Evolutionary conservation across 768 basidiomycete species (phyloP).

Genomic region (Tricholoma sp.): DNA sequence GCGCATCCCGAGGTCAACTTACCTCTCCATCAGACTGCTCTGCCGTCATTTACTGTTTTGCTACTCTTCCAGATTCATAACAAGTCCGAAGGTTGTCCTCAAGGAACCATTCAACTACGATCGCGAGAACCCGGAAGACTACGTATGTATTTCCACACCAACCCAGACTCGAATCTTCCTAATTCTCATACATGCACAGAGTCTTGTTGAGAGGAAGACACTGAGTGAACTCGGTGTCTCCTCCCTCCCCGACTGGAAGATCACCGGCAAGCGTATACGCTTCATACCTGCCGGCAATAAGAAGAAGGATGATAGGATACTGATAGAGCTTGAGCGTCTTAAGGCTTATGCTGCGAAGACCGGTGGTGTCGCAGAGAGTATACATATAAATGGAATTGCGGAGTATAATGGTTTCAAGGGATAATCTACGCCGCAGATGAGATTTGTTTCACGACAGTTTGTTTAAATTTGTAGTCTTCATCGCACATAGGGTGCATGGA

Average conservation of each 20-base stretch:
- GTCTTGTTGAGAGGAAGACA: constrained; percentile 1
- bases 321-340: background rate
- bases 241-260: constrained; percentile 4
- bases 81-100: constrained; percentile 1
- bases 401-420: constrained; percentile 1
- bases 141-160: background rate
- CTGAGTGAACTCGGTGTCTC: constrained; percentile 1
- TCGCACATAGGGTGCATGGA: too few relatives aligned
- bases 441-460: too few relatives aligned
- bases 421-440: too few relatives aligned
- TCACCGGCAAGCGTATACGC: background rate
- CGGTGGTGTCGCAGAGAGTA: constrained; percentile 1
- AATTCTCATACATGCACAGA: background rate
- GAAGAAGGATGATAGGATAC: background rate
- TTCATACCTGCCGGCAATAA: background rate
- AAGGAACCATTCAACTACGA: constrained; percentile 1
- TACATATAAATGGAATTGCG: constrained; percentile 1
- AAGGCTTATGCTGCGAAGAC: constrained; percentile 3
- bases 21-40: background rate
- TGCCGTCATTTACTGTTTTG: background rate
- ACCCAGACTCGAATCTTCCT: too few relatives aligned
- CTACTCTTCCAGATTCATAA: background rate
- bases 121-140: constrained; percentile 1
- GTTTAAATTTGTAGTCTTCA: too few relatives aligned
- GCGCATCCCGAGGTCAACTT: background rate